A percentile compares a stretch with the other conserved stretches of the same genome.
Conservation (phyloP, 495 filamentous ascomycete genomes). For the Cryomyces antarcticus region DNA sequence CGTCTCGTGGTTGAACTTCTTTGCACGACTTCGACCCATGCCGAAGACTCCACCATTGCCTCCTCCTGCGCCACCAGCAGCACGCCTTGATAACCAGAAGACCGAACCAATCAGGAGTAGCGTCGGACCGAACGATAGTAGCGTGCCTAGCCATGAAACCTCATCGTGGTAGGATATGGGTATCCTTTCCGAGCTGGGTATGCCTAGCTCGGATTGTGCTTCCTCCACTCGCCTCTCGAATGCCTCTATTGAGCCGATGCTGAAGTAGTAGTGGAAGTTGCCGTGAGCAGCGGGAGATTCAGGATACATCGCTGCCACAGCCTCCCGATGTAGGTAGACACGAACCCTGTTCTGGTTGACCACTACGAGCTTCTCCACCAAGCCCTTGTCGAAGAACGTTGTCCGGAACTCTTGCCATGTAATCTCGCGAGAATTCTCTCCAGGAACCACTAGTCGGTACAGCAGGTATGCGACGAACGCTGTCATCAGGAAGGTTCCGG, state of each 20-base stretch:
- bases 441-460: constrained; percentile 39
- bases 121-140: constrained; percentile 69
- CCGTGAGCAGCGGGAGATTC: constrained; percentile 53
- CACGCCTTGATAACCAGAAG: constrained; percentile 49
- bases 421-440: constrained; percentile 57
- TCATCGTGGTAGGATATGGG: constrained; percentile 74
- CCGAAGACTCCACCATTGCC: constrained; percentile 73
- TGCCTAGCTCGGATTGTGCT: constrained; percentile 67
- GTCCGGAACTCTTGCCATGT: constrained; percentile 92
- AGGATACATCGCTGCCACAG: constrained; percentile 54
- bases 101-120: constrained; percentile 64
- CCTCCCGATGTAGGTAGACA: constrained; percentile 71
- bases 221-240: constrained; percentile 78
- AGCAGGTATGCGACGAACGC: constrained; percentile 40
- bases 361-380: constrained; percentile 81
- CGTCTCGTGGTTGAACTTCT: constrained; percentile 90
- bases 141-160: constrained; percentile 37
- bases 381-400: constrained; percentile 84
- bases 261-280: constrained; percentile 78
- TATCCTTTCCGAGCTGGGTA: constrained; percentile 68
- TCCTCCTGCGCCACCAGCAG: constrained; percentile 41
- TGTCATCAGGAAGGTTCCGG: constrained; percentile 30
- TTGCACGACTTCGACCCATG: constrained; percentile 85
- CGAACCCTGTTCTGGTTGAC: constrained; percentile 52
- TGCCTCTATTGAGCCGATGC: constrained; percentile 79